These are phyloP conservation scores for Hypoxylon sp. DNA, from an alignment of 2,329 filamentous ascomycete species.

Conservation along the genomic window DNA sequence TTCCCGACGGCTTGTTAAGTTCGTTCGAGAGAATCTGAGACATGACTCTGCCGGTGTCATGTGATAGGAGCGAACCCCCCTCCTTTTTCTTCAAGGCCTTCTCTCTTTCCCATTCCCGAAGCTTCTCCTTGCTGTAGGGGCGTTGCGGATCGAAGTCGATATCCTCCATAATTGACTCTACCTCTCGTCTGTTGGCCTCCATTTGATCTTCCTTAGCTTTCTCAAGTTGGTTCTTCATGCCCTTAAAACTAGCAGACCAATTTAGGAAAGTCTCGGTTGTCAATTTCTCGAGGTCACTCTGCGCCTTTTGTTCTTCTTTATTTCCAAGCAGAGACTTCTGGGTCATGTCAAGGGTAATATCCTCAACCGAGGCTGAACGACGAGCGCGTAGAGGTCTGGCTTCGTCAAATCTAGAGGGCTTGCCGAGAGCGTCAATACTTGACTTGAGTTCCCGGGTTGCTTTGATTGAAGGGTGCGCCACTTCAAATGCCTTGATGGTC, in stretches of 20 bases:
- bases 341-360: conserved; percentile 51
- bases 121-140: not conserved
- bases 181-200: conserved; percentile 40
- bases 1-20: conserved; percentile 43
- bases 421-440: conserved; percentile 49
- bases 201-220: conserved; percentile 45
- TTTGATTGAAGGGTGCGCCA: conserved; percentile 42
- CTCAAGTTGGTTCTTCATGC: conserved; percentile 50
- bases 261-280: conserved; percentile 31
- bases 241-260: conserved; percentile 54
- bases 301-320: conserved; percentile 26
- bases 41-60: conserved; percentile 40
- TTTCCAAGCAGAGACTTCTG: conserved; percentile 47
- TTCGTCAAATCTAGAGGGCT: conserved; percentile 45
- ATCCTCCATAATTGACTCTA: conserved; percentile 41
- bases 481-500: conserved; percentile 65
- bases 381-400: conserved; percentile 31
- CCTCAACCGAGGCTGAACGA: conserved; percentile 50
- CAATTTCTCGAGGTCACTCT: conserved; percentile 16
- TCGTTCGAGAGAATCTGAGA: conserved; percentile 48
- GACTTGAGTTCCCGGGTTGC: conserved; percentile 49
- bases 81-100: conserved; percentile 14
- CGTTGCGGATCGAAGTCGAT: not conserved
- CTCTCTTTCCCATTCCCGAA: not conserved
- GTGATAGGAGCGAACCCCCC: conserved; percentile 20